A percentile compares a stretch with the other conserved stretches of the same genome.
phyloP scores from a whole-genome alignment of 331 rosid species.

The Stylosanthes scabra region DNA sequence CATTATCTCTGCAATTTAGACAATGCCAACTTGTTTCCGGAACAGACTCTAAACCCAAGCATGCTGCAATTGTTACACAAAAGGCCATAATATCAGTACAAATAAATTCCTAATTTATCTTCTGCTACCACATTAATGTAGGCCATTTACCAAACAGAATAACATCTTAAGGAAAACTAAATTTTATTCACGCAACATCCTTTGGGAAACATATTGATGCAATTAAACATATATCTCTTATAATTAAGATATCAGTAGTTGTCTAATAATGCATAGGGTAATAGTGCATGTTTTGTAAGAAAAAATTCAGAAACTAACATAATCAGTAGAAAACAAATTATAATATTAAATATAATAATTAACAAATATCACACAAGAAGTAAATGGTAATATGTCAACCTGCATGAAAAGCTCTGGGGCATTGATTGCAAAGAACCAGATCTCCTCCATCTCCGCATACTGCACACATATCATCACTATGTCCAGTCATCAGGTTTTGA shows the following conservation, averaged over 20 bases:
- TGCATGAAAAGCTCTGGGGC: conserved; percentile 96
- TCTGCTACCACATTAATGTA: conserved; percentile 12
- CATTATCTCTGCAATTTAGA: conserved; percentile 78
- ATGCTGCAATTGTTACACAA: conserved; percentile 63
- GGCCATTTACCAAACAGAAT: conserved; percentile 15
- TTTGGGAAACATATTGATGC: not conserved
- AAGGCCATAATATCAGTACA: conserved; percentile 10
- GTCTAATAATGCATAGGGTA: not conserved
- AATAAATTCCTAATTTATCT: conserved; percentile 17
- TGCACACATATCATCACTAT: conserved; percentile 99
- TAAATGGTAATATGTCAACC: conserved; percentile 50
- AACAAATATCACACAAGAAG: not conserved
- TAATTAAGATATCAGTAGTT: not conserved
- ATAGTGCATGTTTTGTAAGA: not conserved
- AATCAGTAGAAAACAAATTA: conserved; percentile 11
- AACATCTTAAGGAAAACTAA: conserved; percentile 11
- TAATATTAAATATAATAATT: not conserved
- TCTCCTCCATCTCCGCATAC: conserved; percentile 93
- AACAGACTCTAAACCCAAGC: conserved; percentile 69
- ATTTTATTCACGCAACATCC: conserved; percentile 18
- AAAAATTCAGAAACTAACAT: conserved; percentile 14
- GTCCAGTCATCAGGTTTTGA: conserved; percentile 88
- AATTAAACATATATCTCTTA: conserved; percentile 10
- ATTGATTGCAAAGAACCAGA: conserved; percentile 82
- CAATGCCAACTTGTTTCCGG: conserved; percentile 88